Evolutionary conservation across 140 eudicot species (phyloP).

Genomic region (Anethum foeniculum): DNA sequence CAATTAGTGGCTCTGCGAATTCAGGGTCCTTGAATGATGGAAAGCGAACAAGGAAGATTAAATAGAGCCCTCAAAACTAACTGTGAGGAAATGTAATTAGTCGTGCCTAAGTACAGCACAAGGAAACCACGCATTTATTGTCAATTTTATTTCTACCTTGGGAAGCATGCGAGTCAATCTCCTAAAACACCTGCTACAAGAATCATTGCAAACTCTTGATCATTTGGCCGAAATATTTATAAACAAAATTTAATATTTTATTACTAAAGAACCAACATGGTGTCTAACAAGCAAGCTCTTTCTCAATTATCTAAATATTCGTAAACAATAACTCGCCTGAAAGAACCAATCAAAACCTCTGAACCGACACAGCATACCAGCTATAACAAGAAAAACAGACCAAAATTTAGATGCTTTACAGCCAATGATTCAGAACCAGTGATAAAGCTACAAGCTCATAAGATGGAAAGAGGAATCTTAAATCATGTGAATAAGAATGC

Average conservation of each 20-base stretch:
- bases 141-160: background rate
- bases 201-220: background rate
- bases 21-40: constrained; percentile 15
- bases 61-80: background rate
- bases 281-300: background rate
- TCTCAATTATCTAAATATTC: background rate
- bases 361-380: background rate
- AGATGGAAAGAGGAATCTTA: background rate
- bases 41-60: constrained; percentile 2
- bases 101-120: background rate
- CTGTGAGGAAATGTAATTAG: background rate
- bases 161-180: background rate
- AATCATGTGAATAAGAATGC: constrained; percentile 5
- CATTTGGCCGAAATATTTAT: background rate
- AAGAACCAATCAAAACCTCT: background rate
- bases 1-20: constrained; percentile 6
- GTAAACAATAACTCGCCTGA: background rate
- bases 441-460: background rate
- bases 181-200: background rate
- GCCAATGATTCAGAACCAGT: background rate
- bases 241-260: background rate
- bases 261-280: background rate
- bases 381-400: background rate
- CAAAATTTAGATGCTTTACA: background rate
- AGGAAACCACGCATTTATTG: background rate